phyloP scores from a whole-genome alignment of 2,329 filamentous ascomycete genomes.

The Lecanicillium sp. region DNA sequence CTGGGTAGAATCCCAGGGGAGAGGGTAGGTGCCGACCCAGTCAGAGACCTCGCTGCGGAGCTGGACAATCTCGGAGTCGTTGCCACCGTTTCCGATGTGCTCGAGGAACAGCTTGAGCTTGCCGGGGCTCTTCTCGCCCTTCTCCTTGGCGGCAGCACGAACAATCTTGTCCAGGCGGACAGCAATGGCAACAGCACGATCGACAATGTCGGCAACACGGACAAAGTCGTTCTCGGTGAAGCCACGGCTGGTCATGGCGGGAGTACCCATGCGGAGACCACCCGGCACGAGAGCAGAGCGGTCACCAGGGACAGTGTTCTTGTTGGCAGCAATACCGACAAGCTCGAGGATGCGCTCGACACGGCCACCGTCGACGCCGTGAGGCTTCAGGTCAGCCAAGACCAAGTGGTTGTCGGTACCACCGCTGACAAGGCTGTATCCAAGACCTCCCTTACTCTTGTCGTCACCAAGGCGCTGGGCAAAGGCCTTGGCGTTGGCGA shows the following conservation, averaged over 20 bases:
- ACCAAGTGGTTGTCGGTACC: constrained; percentile 98
- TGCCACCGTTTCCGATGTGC: constrained; percentile 61
- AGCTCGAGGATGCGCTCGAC: constrained; percentile 88
- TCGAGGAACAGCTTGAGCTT: constrained; percentile 63
- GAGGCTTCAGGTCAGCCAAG: constrained; percentile 82
- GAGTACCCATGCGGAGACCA: constrained; percentile 88
- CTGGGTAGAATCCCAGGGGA: constrained; percentile 55
- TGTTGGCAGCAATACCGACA: constrained; percentile 95
- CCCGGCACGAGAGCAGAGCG: constrained; percentile 89
- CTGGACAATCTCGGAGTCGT: constrained; percentile 65
- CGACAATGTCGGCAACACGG: constrained; percentile 78
- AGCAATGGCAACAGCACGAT: constrained; percentile 74
- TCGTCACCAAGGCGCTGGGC: constrained; percentile 59
- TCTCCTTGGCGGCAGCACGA: constrained; percentile 61
- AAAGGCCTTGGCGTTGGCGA: constrained; percentile 86
- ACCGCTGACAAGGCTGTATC: constrained; percentile 85
- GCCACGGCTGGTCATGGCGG: constrained; percentile 96
- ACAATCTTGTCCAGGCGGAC: constrained; percentile 68
- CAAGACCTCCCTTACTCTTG: constrained; percentile 70
- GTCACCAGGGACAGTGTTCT: constrained; percentile 97
- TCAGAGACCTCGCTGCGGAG: constrained; percentile 69
- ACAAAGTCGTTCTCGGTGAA: constrained; percentile 85
- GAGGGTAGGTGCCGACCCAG: constrained; percentile 68
- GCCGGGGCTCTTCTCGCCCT: constrained; percentile 58
- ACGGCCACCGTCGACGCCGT: constrained; percentile 79